Percentiles rank a stretch among this genome's conserved stretches.
These are phyloP conservation scores for Cryptomeria japonica DNA, from an alignment of 75 land plant genomes.

Conservation along the genomic window DNA sequence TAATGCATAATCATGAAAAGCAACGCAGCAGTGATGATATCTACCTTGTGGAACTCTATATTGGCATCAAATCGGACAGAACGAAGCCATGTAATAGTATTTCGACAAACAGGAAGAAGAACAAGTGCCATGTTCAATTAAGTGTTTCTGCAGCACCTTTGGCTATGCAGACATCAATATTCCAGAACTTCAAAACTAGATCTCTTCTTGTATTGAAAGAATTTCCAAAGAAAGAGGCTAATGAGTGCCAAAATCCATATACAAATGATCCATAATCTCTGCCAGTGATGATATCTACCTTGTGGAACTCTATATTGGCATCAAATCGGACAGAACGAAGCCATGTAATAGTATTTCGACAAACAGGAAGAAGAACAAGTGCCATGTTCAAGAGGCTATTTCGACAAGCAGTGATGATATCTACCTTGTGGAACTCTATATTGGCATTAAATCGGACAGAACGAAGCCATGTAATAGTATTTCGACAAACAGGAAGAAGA, in stretches of 20 bases:
- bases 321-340: constrained; percentile 64
- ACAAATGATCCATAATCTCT: constrained; percentile 49
- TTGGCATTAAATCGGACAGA: constrained; percentile 59
- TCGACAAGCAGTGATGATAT: not conserved
- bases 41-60: constrained; percentile 68
- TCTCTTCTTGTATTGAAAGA: constrained; percentile 49
- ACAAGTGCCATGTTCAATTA: constrained; percentile 78
- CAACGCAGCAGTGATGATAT: not conserved
- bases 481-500: constrained; percentile 68
- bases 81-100: constrained; percentile 61
- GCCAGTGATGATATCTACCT: constrained; percentile 36
- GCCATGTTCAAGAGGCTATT: constrained; percentile 88
- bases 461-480: constrained; percentile 61
- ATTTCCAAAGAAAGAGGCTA: constrained; percentile 70
- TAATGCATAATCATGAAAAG: not conserved
- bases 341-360: constrained; percentile 66
- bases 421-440: constrained; percentile 67
- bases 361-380: constrained; percentile 66
- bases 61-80: constrained; percentile 67
- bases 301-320: constrained; percentile 66
- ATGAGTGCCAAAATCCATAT: constrained; percentile 49
- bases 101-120: constrained; percentile 69
- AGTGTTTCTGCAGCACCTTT: constrained; percentile 79
- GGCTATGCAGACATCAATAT: constrained; percentile 64
- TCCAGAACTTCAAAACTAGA: constrained; percentile 63